A percentile compares a stretch with the other conserved stretches of the same genome.
Conservation (phyloP, 768 basidiomycete genomes). For the Lactarius indigo region DNA sequence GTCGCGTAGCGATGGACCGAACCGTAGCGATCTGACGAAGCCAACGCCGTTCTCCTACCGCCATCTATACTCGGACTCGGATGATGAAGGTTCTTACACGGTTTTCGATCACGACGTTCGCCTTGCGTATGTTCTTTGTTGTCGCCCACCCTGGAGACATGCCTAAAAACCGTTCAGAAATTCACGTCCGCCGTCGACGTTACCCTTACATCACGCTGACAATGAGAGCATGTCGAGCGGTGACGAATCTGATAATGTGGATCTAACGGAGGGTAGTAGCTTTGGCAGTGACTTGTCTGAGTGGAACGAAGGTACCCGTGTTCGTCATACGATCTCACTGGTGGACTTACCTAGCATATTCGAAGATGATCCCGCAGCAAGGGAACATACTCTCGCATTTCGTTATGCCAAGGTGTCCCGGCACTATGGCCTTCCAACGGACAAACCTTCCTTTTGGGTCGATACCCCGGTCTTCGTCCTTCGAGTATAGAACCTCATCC, state of each 20-base stretch:
- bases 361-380: neutral
- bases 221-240: slow-evolving; percentile 56
- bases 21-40: slow-evolving; percentile 1
- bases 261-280: slow-evolving; percentile 51
- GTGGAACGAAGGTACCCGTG: slow-evolving; percentile 44
- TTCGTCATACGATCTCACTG: neutral
- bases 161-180: slow-evolving; percentile 35
- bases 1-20: neutral
- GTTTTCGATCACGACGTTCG: slow-evolving; percentile 70
- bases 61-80: slow-evolving; percentile 51
- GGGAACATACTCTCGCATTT: neutral
- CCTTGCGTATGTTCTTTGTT: slow-evolving; percentile 50
- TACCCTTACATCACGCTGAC: slow-evolving; percentile 38
- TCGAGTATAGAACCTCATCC: slow-evolving; percentile 22
- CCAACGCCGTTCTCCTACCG: slow-evolving; percentile 19
- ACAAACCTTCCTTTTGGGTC: slow-evolving; percentile 44
- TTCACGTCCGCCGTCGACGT: slow-evolving; percentile 47
- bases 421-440: slow-evolving; percentile 42
- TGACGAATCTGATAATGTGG: slow-evolving; percentile 78
- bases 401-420: slow-evolving; percentile 49
- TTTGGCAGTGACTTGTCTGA: slow-evolving; percentile 42
- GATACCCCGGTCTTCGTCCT: slow-evolving; percentile 43
- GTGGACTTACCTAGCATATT: neutral
- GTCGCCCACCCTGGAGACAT: slow-evolving; percentile 2
- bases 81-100: slow-evolving; percentile 57